These are phyloP conservation scores for Chaetomium olivaceum DNA, from an alignment of 2,329 filamentous ascomycete genomes.

Conservation along the genomic window DNA sequence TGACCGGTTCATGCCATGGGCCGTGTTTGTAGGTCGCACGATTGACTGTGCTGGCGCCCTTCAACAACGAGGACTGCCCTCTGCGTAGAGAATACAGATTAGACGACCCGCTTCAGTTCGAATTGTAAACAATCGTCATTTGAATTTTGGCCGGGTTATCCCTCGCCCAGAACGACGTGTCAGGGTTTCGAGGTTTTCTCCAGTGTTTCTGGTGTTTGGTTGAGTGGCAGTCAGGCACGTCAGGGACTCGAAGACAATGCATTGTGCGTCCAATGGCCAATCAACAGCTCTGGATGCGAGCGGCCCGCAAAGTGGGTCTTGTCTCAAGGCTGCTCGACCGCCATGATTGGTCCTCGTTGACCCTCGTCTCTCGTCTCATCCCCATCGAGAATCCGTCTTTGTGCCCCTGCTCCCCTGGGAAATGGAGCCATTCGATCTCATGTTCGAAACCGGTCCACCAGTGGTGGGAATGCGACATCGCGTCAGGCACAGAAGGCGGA, in stretches of 20 bases:
- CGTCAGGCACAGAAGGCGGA: neutral
- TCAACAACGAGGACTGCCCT: neutral
- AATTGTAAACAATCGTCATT: neutral
- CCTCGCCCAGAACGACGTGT: neutral
- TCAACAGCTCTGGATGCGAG: neutral
- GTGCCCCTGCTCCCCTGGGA: neutral
- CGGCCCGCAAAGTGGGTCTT: conserved; percentile 14
- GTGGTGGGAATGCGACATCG: neutral
- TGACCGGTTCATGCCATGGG: conserved; percentile 9
- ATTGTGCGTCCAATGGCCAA: conserved; percentile 12
- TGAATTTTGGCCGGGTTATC: neutral
- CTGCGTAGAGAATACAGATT: neutral
- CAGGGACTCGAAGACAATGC: neutral
- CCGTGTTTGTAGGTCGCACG: conserved; percentile 13
- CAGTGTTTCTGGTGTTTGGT: conserved; percentile 2
- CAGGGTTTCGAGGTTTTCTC: neutral
- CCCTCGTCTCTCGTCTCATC: conserved; percentile 1
- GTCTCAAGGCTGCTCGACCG: conserved; percentile 7
- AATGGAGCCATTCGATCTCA: conserved; percentile 9
- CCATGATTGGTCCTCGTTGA: neutral
- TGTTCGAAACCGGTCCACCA: conserved; percentile 6
- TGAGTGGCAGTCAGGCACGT: neutral
- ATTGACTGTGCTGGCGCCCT: neutral
- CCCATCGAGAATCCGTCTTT: neutral
- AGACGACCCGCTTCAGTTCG: neutral